These are phyloP conservation scores for Dioscorea zingiberensis DNA, from an alignment of 106 monocot genomes.

Conservation along the genomic window DNA sequence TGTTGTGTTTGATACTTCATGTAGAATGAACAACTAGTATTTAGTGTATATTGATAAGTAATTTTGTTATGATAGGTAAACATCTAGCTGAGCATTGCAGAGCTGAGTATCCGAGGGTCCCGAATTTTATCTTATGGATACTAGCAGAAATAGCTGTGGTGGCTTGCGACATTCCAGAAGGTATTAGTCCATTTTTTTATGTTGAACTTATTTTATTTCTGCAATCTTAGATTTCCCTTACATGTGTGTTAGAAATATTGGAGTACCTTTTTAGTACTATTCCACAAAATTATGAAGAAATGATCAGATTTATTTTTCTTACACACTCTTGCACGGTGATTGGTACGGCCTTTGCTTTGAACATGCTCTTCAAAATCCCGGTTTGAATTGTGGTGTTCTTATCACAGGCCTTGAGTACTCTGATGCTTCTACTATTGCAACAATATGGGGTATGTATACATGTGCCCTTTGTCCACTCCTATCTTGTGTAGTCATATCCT, in stretches of 20 bases:
- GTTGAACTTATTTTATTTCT: too few species aligned
- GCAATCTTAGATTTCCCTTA: too few species aligned
- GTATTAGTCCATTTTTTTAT: too few species aligned
- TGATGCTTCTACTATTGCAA: slow-evolving; percentile 75
- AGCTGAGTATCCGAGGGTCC: slow-evolving; percentile 63
- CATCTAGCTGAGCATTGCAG: slow-evolving; percentile 97
- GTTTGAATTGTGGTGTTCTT: slow-evolving; percentile 93
- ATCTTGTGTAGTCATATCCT: too few species aligned
- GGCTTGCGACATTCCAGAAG: slow-evolving; percentile 98
- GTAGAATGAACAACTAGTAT: too few species aligned
- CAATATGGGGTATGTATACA: slow-evolving; percentile 81
- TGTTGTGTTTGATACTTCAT: not conserved
- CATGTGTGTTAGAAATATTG: too few species aligned
- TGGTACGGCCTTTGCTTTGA: slow-evolving; percentile 94
- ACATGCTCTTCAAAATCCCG: slow-evolving; percentile 81
- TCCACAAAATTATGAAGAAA: not conserved
- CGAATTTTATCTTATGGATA: slow-evolving; percentile 80
- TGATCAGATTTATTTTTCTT: slow-evolving; percentile 1
- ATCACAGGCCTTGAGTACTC: slow-evolving; percentile 83
- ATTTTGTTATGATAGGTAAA: slow-evolving; percentile 52
- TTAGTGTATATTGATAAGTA: not conserved
- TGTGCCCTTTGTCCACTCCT: too few species aligned
- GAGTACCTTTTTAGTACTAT: not conserved
- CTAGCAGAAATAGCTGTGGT: slow-evolving; percentile 89
- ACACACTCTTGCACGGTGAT: slow-evolving; percentile 56